A percentile compares a stretch with the other conserved stretches of the same genome.
These are phyloP conservation scores for Acacia acuminata DNA, from an alignment of 306 rosid species.

Conservation along the genomic window DNA sequence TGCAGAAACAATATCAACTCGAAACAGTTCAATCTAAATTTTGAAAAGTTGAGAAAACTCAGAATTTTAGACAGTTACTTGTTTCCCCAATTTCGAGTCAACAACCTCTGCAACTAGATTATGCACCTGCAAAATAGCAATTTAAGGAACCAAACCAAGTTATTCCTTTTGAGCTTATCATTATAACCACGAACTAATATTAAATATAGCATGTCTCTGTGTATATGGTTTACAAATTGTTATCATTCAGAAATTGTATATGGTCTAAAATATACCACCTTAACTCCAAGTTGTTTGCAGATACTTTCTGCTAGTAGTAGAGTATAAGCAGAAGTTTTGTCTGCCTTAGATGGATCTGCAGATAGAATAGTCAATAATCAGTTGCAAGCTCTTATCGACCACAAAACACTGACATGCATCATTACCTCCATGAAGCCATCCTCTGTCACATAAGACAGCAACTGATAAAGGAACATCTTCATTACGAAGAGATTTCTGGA, in stretches of 20 bases:
- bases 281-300: conserved; percentile 75
- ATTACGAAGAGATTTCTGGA: conserved; percentile 56
- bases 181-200: not conserved
- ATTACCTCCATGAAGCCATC: conserved; percentile 87
- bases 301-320: conserved; percentile 91
- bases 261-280: conserved; percentile 46
- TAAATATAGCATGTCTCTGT: not conserved
- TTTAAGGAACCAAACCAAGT: not conserved
- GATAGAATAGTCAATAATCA: conserved; percentile 44
- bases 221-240: not conserved
- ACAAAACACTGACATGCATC: conserved; percentile 13
- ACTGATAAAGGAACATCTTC: conserved; percentile 69
- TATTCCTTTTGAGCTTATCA: conserved; percentile 6
- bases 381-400: conserved; percentile 29
- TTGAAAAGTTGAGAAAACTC: conserved; percentile 23
- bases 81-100: conserved; percentile 90
- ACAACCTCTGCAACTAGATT: conserved; percentile 93
- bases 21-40: conserved; percentile 13
- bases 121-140: conserved; percentile 69
- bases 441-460: conserved; percentile 82
- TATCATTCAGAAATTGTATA: not conserved
- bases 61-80: conserved; percentile 53
- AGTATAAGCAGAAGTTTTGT: conserved; percentile 81
- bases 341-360: conserved; percentile 87
- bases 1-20: conserved; percentile 1